Evolutionary conservation across 2,329 filamentous ascomycete genomes (phyloP), one percentile per base, ranked within the genome.

Genomic region (Ceratocystis huliohia): DNA sequence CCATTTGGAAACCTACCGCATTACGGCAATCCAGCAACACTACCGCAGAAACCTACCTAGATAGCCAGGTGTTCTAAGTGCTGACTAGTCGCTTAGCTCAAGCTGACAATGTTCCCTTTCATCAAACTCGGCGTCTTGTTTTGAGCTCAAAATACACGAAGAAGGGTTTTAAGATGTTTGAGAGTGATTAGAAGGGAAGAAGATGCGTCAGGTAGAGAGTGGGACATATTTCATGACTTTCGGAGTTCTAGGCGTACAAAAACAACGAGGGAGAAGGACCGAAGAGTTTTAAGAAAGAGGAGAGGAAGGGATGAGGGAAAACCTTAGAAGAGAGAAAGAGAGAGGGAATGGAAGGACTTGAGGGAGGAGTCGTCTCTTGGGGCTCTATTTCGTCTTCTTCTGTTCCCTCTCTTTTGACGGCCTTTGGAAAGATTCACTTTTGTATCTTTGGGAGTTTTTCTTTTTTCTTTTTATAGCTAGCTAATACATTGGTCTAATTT

Each of bases 21-120:
- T 67, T 85, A 84, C 70, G 82, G 82, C 69, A 85, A 85, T 73
- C 82, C 82, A 67, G 81, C 82, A 41, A 81, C 81, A 41, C 73
- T 85, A 72, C 82, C 82, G 68, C 82, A 84, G 72, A 84, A 84
- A 74, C 82, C 82, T 53, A 65, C 63, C 41, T 69, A 66, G 63
- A 6, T 45, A 28, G 20, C 28, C 17, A 44, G n/a, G 30, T 41
- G 53, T 46, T 15, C n/a, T 20, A 6, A 3, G 28, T n/a, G 5
- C 8, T 41, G 37, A 41, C 37, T 46, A 57, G 53, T 57, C 17
- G 22, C 28, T 30, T 41, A 41, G 37, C 10, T 41, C 37, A 41
- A 41, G 37, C 37, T 10, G 37, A 41, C 13, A 41, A 15, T 41
- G 37, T 41, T 41, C 13, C 10, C 37, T 13, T 13, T 13, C 4